Conservation (phyloP, 2,329 filamentous ascomycete species). For the Exophiala sp. region DNA sequence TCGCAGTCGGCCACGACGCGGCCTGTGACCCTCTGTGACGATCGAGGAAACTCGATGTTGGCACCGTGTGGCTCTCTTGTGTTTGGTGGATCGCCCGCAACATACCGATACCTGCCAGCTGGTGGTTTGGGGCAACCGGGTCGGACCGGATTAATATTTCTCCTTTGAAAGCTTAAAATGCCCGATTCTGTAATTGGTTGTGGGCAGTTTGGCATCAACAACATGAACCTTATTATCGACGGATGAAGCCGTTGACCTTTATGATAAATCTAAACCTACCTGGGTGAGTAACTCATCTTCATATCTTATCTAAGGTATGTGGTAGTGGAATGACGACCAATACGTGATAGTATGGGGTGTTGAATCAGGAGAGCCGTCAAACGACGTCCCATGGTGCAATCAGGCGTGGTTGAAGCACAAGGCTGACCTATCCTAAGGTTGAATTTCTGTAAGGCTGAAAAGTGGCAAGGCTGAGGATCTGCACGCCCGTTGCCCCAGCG, state of each 20-base stretch:
- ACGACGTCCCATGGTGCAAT: no score
- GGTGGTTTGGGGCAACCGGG: slow-evolving; percentile 3
- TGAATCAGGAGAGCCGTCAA: no score
- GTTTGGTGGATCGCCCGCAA: slow-evolving; percentile 6
- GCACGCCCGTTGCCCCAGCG: background rate
- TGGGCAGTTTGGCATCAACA: no score
- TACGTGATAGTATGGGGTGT: no score
- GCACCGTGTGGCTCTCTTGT: background rate
- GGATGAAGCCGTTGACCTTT: no score
- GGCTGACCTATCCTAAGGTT: background rate
- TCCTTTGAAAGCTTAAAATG: background rate
- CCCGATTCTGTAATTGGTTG: no score
- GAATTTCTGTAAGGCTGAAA: background rate
- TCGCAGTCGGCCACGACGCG: slow-evolving; percentile 13
- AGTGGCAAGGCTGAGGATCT: background rate
- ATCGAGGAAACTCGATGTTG: background rate
- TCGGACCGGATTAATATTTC: background rate
- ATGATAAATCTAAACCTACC: no score
- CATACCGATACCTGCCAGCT: background rate
- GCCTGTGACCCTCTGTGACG: background rate
- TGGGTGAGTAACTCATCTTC: no score
- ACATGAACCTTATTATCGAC: background rate
- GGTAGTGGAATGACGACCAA: no score
- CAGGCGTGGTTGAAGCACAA: no score
- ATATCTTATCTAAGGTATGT: no score